These are phyloP conservation scores for Oidium heveae DNA, from an alignment of 2,329 filamentous ascomycete genomes.

Conservation along the genomic window DNA sequence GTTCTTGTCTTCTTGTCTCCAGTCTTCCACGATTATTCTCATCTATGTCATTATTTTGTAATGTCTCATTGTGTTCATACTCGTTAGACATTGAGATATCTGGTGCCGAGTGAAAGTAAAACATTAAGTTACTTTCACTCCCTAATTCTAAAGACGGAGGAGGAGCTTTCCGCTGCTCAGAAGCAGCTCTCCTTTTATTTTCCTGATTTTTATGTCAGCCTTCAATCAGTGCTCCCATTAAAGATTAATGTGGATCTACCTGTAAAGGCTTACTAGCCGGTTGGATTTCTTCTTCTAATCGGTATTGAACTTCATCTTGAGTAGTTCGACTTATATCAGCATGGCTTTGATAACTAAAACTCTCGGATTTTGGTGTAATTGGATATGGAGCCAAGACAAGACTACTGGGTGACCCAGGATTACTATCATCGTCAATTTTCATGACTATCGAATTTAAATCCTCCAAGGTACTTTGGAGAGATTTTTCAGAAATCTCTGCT, in stretches of 20 bases:
- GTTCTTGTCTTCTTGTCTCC: constrained; percentile 72
- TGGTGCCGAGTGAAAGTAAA: background rate
- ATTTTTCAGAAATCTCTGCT: background rate
- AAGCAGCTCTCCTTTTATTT: constrained; percentile 2
- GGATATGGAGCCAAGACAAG: constrained; percentile 35
- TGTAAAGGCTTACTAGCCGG: no score
- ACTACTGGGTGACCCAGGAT: constrained; percentile 29
- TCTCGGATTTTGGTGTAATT: constrained; percentile 25
- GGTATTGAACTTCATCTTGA: no score
- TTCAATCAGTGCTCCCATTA: no score
- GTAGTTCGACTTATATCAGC: no score
- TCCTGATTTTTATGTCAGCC: no score
- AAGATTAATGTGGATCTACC: no score
- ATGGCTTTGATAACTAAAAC: no score
- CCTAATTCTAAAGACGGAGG: background rate
- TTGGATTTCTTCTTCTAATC: no score
- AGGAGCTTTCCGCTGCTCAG: constrained; percentile 20
- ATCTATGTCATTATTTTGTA: background rate
- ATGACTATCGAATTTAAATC: background rate
- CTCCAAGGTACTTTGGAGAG: background rate
- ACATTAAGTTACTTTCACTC: background rate
- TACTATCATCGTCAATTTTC: background rate
- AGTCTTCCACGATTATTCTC: constrained; percentile 38
- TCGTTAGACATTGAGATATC: background rate
- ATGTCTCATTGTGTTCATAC: no score